Evolutionary conservation across 257 asterid genomes (phyloP).

Genomic region (Coffea canephora): DNA sequence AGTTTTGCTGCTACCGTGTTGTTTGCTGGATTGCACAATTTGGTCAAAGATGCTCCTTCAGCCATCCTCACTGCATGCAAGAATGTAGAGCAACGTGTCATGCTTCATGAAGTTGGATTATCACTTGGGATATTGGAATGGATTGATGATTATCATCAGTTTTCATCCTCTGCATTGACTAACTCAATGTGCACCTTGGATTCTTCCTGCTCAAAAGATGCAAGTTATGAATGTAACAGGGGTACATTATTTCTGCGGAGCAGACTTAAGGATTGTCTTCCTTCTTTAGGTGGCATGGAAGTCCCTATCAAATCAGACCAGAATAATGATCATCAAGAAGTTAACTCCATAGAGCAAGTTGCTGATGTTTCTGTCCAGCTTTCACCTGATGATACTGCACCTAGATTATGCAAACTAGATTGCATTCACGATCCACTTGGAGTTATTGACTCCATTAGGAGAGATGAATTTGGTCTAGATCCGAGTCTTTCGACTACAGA

Average conservation of each 20-base stretch:
- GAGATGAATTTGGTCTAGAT: constrained; percentile 86
- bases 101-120: constrained; percentile 90
- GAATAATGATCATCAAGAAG: constrained; percentile 22
- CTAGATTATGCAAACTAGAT: constrained; percentile 22
- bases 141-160: constrained; percentile 64
- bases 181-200: constrained; percentile 29
- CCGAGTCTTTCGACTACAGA: constrained; percentile 56
- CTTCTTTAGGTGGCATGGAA: constrained; percentile 27
- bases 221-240: constrained; percentile 24
- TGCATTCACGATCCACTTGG: constrained; percentile 37
- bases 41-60: constrained; percentile 67
- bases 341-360: constrained; percentile 23
- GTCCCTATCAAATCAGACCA: constrained; percentile 24
- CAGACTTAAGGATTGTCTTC: constrained; percentile 12
- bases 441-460: constrained; percentile 68
- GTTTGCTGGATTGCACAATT: constrained; percentile 70
- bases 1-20: constrained; percentile 72
- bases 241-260: constrained; percentile 29
- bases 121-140: constrained; percentile 84
- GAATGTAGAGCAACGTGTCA: constrained; percentile 56
- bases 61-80: constrained; percentile 73
- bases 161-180: constrained; percentile 36
- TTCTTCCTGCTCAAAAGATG: constrained; percentile 39
- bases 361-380: constrained; percentile 24
- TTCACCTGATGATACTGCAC: constrained; percentile 22